Evolutionary conservation across 1,139 yeast species (phyloP), one percentile per base, ranked within the genome.

Genomic region (Eremothecium gossypii): DNA sequence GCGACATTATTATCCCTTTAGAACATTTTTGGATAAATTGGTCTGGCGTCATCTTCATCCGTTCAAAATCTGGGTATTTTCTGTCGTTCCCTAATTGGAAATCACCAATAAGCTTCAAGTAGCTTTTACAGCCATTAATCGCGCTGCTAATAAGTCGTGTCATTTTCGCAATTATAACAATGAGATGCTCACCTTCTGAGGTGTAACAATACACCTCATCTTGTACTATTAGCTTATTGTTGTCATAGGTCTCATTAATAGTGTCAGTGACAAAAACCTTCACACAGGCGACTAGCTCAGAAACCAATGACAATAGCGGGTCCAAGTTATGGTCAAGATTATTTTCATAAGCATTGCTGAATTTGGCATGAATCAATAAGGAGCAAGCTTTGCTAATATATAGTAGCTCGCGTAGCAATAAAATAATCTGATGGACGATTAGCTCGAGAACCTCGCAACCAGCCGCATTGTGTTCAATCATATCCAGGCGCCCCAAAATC

Each of bases 381-480:
- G 64, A 58, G 33, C 64, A 61, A 4, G 80, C 69, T 47, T 77
- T 79, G 36, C 82, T 73, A 40, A 80, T 76, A 54, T 74, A 79
- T 30, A 81, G 64, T 33, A 82, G 62, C 52, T 83, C 93, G 54
- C 83, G 66, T 36, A 81, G 63, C 13, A 83, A 59, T 20, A 81
- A 60, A 42, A 80, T 79, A 34, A 83, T 70, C 52, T 83, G 91
- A 52, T 80, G 84, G 3, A 81, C 75, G 14, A 83, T 65, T 12
- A 73, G 69, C 53, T 82, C 89, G 41, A 83, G 60, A 10, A 78
- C 63, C 50, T 79, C 82, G 56, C 85, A 79, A 1, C 89, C 89
- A 17, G 69, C 67, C 4, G 79, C 72, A 55, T 81, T 83, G 54
- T 79, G 83, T 54, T 83, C 91, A 38, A 82, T 76, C 58, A 83